A percentile compares a stretch with the other conserved stretches of the same genome.
phyloP scores from a whole-genome alignment of 176 grass and related monocot species.

The Zizania latifolia region DNA sequence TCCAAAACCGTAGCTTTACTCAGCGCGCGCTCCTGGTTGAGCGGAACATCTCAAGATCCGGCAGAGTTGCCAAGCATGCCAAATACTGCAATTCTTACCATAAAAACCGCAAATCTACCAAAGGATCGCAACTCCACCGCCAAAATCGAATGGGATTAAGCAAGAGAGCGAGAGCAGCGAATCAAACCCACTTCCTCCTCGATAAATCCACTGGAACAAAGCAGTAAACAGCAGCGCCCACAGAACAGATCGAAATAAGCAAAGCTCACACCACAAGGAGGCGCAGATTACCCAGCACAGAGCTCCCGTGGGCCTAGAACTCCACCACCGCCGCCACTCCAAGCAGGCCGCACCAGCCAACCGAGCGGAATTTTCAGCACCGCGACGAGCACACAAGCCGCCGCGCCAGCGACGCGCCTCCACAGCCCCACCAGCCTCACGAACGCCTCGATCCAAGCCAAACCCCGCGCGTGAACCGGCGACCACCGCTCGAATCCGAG shows the following conservation, averaged over 20 bases:
- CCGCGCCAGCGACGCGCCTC: neutral
- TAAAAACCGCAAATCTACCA: neutral
- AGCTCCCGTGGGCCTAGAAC: neutral
- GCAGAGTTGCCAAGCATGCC: neutral
- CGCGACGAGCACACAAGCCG: neutral
- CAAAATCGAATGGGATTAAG: neutral
- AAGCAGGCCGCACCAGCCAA: neutral
- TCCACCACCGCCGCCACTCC: neutral
- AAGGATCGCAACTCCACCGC: neutral
- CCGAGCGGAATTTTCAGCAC: neutral
- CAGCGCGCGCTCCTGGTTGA: neutral
- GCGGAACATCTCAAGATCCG: neutral
- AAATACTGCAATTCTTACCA: neutral
- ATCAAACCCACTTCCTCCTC: neutral
- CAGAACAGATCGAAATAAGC: neutral
- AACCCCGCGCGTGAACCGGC: neutral
- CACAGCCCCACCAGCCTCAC: neutral
- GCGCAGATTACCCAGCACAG: neutral
- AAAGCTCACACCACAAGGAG: neutral
- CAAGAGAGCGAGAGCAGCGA: neutral
- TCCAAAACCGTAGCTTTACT: constrained; percentile 3
- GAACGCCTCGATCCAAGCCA: neutral
- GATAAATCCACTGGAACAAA: neutral
- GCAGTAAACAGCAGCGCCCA: neutral
- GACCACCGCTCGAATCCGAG: neutral